phyloP scores from a whole-genome alignment of 176 grass and related monocot genomes.

The Zea mays region Zm-B73-REFERENCE-NAM-5.0 NC_050096.1:20465001-20465500 shows the following conservation, averaged over 20 bases:
- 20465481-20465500: no score
- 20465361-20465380: conserved; percentile 82
- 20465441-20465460: neutral
- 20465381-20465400: neutral
- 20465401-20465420: neutral
- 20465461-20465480: neutral
- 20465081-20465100: neutral
- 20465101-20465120: conserved; percentile 84
- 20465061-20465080: neutral
- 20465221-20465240: neutral
- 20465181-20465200: conserved; percentile 87
- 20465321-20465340: conserved; percentile 77
- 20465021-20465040: no score
- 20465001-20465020: no score
- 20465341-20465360: conserved; percentile 81
- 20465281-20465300: conserved; percentile 95
- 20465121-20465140: conserved; percentile 88
- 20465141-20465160: conserved; percentile 79
- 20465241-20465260: conserved; percentile 6
- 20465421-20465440: neutral
- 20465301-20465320: conserved; percentile 70
- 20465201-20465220: conserved; percentile 38
- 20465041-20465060: neutral
- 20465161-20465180: conserved; percentile 69
- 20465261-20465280: neutral